Base-by-base conservation (phyloP, 164 flowering plant genomes). In the Paratinospora sagittata region DNA sequence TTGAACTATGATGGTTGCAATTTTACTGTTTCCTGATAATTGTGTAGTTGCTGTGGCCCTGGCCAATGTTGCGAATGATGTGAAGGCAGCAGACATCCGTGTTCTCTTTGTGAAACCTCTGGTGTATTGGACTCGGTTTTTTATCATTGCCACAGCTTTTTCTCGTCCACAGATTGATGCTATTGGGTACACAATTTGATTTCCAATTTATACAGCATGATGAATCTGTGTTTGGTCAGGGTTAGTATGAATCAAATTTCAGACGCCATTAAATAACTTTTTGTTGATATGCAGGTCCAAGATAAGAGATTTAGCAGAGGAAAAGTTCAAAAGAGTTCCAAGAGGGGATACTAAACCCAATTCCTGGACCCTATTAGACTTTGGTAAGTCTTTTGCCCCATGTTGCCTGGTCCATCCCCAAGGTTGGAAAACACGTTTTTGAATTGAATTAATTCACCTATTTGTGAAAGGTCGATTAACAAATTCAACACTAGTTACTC, bases 71-170 rank as follows among this genome's bases (percentile, higher is more conserved):
- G 99, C 97, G 27, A 90, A 85, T 81, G 99, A 95, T 7, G 92
- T 88, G 72, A 95, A 95, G 80, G 99, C 94, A 77, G 92, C 79
- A 67, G 99, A 95, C 75, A 90, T 95, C 34, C 89, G 76, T 65
- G 87, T 95, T 37, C 94, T 95, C 52, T 95, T 95, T 82, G 99
- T 95, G 78, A 95, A 95, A 84, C 99, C 98, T 79, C 81, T 95
- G 26, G 97, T 92, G 62, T 89, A 91, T 61, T 95, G 99, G 99
- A 95, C 99, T 81, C 82, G 88, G 45, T 95, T 95, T 82, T 95
- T 95, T 73, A 88, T 95, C 77, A 92, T 95, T 73, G 90, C 87
- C 45, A 95, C 99, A 34, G 99, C 98, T 69, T 95, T 88, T 89
- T 95, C 99, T 68, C 89, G 87, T 60, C 98, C 99, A 61, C 98